Conservation (phyloP, 106 monocot genomes). For the Xerophyta viscosa region DNA sequence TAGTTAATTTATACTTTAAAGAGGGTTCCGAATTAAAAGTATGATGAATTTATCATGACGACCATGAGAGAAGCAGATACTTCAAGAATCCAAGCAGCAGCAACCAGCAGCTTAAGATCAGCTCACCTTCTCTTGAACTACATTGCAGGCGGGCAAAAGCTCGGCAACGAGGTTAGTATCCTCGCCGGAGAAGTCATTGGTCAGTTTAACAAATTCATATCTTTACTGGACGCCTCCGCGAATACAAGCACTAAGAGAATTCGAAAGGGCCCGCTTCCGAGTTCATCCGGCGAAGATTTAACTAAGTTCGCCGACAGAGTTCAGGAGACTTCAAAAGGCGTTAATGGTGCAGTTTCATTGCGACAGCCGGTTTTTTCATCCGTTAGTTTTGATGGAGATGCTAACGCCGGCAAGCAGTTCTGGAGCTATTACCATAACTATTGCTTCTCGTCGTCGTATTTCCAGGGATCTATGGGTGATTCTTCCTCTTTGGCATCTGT, state of each 20-base stretch:
- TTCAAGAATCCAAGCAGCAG: conserved; percentile 10
- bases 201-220: conserved; percentile 11
- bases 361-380: neutral
- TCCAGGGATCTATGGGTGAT: neutral
- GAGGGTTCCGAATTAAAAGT: no score
- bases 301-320: conserved; percentile 1
- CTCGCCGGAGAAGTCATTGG: neutral
- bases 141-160: conserved; percentile 6
- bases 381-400: neutral
- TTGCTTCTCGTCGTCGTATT: conserved; percentile 3
- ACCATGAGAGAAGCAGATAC: conserved; percentile 4
- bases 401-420: conserved; percentile 1
- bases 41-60: neutral
- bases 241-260: conserved; percentile 5
- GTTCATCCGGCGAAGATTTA: neutral
- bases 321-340: neutral
- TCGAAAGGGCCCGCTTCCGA: conserved; percentile 15
- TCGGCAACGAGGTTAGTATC: no score
- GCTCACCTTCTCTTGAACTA: conserved; percentile 14
- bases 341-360: neutral
- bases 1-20: no score
- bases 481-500: conserved; percentile 3
- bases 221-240: conserved; percentile 8
- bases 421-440: conserved; percentile 12
- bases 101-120: conserved; percentile 5